These are phyloP conservation scores for Parachlorella kessleri DNA, from an alignment of 139 green algal genomes.

Conservation along the genomic window DNA sequence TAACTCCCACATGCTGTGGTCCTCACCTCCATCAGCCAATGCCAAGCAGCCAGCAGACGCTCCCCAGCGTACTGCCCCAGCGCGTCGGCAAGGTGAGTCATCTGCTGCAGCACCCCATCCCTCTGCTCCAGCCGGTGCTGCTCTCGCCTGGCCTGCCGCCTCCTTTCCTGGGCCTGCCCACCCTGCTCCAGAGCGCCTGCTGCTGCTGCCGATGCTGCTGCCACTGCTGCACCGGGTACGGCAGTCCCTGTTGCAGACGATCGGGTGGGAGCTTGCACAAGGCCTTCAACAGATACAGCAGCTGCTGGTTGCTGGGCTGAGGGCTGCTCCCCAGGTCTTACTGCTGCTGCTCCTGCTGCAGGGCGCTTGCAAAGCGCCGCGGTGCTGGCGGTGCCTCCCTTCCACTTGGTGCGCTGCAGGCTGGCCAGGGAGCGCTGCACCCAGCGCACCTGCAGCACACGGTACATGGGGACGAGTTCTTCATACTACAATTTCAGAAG, in stretches of 20 bases:
- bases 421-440: slow-evolving; percentile 15
- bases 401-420: slow-evolving; percentile 12
- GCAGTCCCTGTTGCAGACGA: no score
- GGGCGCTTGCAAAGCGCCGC: background rate
- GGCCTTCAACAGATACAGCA: background rate
- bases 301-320: background rate
- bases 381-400: slow-evolving; percentile 2
- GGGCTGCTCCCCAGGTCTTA: background rate
- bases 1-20: no score
- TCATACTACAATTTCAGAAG: no score
- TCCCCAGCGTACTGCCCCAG: background rate
- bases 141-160: no score
- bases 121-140: background rate
- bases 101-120: background rate
- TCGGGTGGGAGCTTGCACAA: background rate
- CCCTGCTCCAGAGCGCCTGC: no score
- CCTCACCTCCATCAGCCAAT: background rate
- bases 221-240: no score
- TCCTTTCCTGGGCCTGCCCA: no score
- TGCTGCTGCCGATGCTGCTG: no score
- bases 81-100: background rate
- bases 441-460: slow-evolving; percentile 33
- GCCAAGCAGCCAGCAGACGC: background rate
- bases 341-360: slow-evolving; percentile 16
- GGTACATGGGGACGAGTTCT: no score